Conservation (phyloP, 2,329 filamentous ascomycete species). For the Stenocarpella maydis region DNA sequence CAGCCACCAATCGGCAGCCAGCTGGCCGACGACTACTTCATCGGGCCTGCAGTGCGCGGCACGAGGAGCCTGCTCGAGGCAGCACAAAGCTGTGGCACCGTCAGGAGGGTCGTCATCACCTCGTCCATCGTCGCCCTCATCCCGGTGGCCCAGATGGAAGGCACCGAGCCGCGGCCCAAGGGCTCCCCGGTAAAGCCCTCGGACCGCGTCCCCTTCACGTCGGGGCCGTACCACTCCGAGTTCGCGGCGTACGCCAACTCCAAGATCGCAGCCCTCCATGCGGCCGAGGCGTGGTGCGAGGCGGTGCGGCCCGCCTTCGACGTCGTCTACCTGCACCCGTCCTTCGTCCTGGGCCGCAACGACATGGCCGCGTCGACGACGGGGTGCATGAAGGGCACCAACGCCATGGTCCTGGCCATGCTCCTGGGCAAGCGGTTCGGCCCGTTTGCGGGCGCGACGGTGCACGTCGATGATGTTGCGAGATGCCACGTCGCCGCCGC, state of each 20-base stretch:
- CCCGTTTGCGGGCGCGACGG: slow-evolving; percentile 42
- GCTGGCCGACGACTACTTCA: slow-evolving; percentile 32
- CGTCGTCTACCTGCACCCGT: slow-evolving; percentile 48
- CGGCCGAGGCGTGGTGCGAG: slow-evolving; percentile 46
- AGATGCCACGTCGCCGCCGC: slow-evolving; percentile 49
- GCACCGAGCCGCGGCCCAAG: slow-evolving; percentile 26
- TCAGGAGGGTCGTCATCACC: slow-evolving; percentile 37
- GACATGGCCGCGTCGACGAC: slow-evolving; percentile 42
- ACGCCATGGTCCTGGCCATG: slow-evolving; percentile 45
- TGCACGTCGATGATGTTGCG: slow-evolving; percentile 51
- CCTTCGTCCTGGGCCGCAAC: slow-evolving; percentile 48
- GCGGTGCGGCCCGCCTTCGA: slow-evolving; percentile 46
- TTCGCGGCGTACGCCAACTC: slow-evolving; percentile 48
- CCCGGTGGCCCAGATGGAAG: slow-evolving; percentile 37
- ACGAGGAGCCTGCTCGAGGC: slow-evolving; percentile 36
- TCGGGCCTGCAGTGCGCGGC: slow-evolving; percentile 36
- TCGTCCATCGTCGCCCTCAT: slow-evolving; percentile 44
- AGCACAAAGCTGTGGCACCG: slow-evolving; percentile 30
- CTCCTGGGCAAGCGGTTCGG: slow-evolving; percentile 44
- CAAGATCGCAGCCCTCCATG: slow-evolving; percentile 46
- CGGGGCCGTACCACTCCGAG: slow-evolving; percentile 42
- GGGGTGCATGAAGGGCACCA: slow-evolving; percentile 46
- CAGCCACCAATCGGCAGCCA: slow-evolving; percentile 15
- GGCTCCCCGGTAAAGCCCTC: slow-evolving; percentile 19
- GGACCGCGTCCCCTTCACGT: slow-evolving; percentile 33